A percentile compares a stretch with the other conserved stretches of the same genome.
Evolutionary conservation across 2,329 filamentous ascomycete species (phyloP).

Genomic region (Diaporthe capsici): DNA sequence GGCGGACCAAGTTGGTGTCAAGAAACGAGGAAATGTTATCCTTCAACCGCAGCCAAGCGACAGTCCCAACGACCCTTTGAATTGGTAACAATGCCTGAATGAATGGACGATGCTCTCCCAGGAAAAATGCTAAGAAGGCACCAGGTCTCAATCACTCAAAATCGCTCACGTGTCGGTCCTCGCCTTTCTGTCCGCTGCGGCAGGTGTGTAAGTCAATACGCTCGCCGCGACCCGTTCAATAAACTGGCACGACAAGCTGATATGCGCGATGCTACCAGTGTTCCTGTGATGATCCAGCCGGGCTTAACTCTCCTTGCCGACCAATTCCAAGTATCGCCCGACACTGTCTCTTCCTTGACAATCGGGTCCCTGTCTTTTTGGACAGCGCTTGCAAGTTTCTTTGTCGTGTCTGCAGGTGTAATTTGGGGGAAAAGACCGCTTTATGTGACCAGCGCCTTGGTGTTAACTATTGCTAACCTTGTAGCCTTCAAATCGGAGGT

Average conservation of each 20-base stretch:
- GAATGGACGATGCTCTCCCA: not conserved
- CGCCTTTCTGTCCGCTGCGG: slow-evolving; percentile 12
- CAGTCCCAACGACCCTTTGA: not conserved
- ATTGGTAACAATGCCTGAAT: not conserved
- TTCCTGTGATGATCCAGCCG: not conserved
- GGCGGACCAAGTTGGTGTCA: not conserved
- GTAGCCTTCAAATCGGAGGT: not conserved
- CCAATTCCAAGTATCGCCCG: not conserved
- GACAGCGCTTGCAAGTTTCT: slow-evolving; percentile 35
- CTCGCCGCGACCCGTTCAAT: not conserved
- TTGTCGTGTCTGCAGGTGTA: slow-evolving; percentile 25
- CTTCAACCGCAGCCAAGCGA: slow-evolving; percentile 6
- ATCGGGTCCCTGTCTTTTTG: slow-evolving; percentile 27
- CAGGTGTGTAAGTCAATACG: not conserved
- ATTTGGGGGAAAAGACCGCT: slow-evolving; percentile 30
- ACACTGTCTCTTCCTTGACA: slow-evolving; percentile 5
- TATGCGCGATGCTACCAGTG: not conserved
- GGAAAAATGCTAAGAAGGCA: not conserved
- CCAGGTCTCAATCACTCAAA: not conserved
- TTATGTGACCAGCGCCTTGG: slow-evolving; percentile 20
- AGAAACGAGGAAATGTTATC: not conserved
- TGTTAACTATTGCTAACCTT: slow-evolving; percentile 7
- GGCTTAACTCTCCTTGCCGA: not conserved
- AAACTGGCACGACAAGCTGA: not conserved
- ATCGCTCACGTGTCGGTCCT: not conserved